Base-by-base conservation (phyloP, 192 early-diverging fungal genomes). In the Neocallimastix lanati region DNA sequence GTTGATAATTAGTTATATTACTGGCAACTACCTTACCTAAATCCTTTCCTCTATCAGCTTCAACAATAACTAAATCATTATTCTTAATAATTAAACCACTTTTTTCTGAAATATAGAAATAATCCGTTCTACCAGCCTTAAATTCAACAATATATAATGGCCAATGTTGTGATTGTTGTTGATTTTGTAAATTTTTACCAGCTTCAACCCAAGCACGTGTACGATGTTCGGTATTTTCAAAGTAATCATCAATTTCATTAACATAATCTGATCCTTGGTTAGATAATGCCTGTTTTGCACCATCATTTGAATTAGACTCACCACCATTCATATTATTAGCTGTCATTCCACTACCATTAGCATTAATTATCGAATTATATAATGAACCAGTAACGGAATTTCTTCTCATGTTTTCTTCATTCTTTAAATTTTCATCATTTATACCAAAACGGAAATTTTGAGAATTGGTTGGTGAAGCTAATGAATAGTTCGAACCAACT, bases 31-130 rank as follows among this genome's bases (percentile, higher is more conserved):
- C 88, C 81, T 96, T 94, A n/a, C 95, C 95, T 25, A 96, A 81
- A 85, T 96, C 95, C 79, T 93, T 94, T 28, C 95, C 95, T 77
- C 95, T 91, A 82, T 96, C 95, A 13, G 93, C 95, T 81, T 96
- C 95, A 2, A 94, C 93, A 81, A 96, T 94, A 30, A 93, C 93
- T 37, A 95, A 81, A 78, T 94, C 93, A 25, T 93, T 93, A 6
- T 84, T 82, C 35, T 88, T 88, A 28, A 93, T 80, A 15, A 83
- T 67, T 16, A 86, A 50, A 12, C 80, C 76, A 50, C 80, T 79
- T 30, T 83, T 80, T 12, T 91, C 91, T 4, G 91, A 81, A 3
- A 92, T 85, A 84, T 91, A 94, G 84, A 93, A 96, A 77, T 91
- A 89, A 79, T 96, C 95, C 12, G 88, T 93, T 15, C 95, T 87